These are phyloP conservation scores for Gamarada debralockiae DNA, from an alignment of 495 filamentous ascomycete species.

Conservation along the genomic window DNA sequence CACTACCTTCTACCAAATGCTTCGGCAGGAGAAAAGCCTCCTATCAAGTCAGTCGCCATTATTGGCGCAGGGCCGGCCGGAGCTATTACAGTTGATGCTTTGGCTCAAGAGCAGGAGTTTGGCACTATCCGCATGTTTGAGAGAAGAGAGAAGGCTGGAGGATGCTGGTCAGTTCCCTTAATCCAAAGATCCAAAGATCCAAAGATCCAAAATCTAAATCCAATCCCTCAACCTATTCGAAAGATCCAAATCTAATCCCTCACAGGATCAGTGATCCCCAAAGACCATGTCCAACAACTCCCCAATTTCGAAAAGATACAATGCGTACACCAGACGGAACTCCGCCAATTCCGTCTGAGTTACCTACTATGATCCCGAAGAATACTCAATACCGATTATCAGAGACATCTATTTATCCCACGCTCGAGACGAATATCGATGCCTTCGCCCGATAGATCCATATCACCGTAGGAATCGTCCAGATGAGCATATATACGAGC, in stretches of 20 bases:
- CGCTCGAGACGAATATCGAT: constrained; percentile 41
- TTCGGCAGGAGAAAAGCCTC: constrained; percentile 13
- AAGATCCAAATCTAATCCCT: constrained; percentile 1
- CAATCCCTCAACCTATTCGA: neutral
- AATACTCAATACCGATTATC: constrained; percentile 41
- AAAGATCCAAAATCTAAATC: too few species aligned
- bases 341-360: constrained; percentile 36
- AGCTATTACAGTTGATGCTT: constrained; percentile 54
- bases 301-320: constrained; percentile 32
- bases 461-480: constrained; percentile 39
- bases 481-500: constrained; percentile 38
- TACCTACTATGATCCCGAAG: constrained; percentile 44
- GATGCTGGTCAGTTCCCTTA: constrained; percentile 49
- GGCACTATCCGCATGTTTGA: constrained; percentile 57
- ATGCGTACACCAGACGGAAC: constrained; percentile 45
- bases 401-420: constrained; percentile 42
- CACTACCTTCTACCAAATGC: too few species aligned
- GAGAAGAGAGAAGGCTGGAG: constrained; percentile 51
- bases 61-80: constrained; percentile 57
- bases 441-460: too few species aligned
- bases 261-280: constrained; percentile 19
- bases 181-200: neutral
- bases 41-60: constrained; percentile 49
- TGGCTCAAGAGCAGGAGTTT: constrained; percentile 52
- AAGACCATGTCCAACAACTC: constrained; percentile 25